These are phyloP conservation scores for Dictyostelium intermedium DNA, from an alignment of 78 protist species.

Conservation along the genomic window DNA sequence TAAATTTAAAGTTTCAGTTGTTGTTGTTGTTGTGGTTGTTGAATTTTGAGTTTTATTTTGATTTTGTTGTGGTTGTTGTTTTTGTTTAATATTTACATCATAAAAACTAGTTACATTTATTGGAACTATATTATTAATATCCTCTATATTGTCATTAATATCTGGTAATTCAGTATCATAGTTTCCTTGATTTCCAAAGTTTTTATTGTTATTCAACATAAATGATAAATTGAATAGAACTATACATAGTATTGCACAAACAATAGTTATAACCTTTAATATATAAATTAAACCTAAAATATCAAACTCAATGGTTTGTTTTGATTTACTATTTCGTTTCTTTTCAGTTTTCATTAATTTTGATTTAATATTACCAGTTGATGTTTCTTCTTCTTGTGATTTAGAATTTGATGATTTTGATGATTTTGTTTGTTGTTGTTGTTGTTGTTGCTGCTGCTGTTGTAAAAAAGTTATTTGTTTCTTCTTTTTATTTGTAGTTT, in stretches of 20 bases:
- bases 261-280: background rate
- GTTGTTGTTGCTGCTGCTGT: background rate
- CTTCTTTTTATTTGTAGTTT: background rate
- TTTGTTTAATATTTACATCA: background rate
- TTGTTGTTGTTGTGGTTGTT: background rate
- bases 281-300: background rate
- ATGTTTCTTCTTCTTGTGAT: background rate
- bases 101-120: background rate
- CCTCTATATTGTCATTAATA: background rate
- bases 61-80: background rate
- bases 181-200: background rate
- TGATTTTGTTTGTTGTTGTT: background rate
- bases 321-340: background rate
- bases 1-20: background rate
- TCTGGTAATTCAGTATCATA: background rate
- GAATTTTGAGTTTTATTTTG: background rate
- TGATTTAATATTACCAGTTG: background rate
- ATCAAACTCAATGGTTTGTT: background rate
- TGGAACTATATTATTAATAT: background rate
- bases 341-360: background rate
- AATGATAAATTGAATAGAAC: background rate
- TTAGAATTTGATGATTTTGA: background rate
- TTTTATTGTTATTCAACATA: background rate
- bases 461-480: constrained; percentile 4
- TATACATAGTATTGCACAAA: background rate